Evolutionary conservation across 345 rosid genomes (phyloP).

Genomic region (Gynandropsis gynandra): DNA sequence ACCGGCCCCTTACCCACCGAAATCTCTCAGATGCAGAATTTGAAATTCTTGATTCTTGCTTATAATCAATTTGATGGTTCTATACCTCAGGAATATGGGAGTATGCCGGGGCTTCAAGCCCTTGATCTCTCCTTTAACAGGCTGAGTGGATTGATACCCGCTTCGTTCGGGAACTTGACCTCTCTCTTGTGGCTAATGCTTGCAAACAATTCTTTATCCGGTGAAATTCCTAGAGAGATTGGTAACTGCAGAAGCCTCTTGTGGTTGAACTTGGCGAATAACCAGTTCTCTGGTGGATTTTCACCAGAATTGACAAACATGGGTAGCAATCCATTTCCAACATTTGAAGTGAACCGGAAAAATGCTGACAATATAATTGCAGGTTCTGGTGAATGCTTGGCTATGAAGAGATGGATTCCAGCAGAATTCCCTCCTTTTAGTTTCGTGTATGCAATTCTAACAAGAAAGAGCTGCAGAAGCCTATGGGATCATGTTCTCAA

Average conservation of each 20-base stretch:
- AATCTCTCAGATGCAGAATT: conserved; percentile 41
- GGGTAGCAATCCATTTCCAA: conserved; percentile 46
- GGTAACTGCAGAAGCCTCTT: conserved; percentile 76
- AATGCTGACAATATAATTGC: conserved; percentile 28
- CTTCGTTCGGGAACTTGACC: conserved; percentile 54
- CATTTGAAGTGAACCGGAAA: conserved; percentile 46
- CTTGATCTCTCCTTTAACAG: conserved; percentile 81
- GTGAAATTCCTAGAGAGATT: conserved; percentile 58
- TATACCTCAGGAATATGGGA: conserved; percentile 70
- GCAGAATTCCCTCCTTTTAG: conserved; percentile 86
- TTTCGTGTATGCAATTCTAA: conserved; percentile 58
- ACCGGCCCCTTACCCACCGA: conserved; percentile 60
- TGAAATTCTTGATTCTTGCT: conserved; percentile 62
- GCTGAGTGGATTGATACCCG: conserved; percentile 60
- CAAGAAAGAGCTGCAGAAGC: conserved; percentile 63
- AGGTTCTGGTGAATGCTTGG: conserved; percentile 69
- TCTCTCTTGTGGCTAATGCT: conserved; percentile 91
- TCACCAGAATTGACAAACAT: conserved; percentile 55
- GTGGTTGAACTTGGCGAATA: conserved; percentile 85
- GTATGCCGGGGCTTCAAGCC: conserved; percentile 49
- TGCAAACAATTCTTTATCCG: conserved; percentile 63
- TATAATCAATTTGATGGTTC: conserved; percentile 51
- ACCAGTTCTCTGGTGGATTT: conserved; percentile 52
- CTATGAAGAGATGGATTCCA: conserved; percentile 92
- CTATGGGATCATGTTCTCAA: conserved; percentile 67